Evolutionary conservation across 2,329 filamentous ascomycete species (phyloP).

Genomic region (Dothistroma pini): DNA sequence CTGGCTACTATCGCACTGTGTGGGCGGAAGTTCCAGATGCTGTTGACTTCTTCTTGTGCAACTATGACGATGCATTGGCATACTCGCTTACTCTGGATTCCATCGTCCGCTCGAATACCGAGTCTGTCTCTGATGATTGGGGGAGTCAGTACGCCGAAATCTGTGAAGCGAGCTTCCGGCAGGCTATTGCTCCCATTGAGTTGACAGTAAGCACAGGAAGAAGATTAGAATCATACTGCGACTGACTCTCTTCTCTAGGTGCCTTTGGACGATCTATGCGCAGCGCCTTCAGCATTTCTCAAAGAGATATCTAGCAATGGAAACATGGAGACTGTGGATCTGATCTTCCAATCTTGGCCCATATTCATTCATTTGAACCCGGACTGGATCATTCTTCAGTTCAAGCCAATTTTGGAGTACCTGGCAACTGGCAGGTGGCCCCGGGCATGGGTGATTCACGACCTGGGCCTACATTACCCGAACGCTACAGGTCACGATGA

Average conservation of each 20-base stretch:
- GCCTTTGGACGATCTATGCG: slow-evolving; percentile 18
- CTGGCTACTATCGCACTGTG: slow-evolving; percentile 25
- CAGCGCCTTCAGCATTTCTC: slow-evolving; percentile 42
- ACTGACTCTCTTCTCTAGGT: slow-evolving; percentile 11
- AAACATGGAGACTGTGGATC: slow-evolving; percentile 34
- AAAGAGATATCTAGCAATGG: slow-evolving; percentile 53
- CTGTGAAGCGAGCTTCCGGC: slow-evolving; percentile 27
- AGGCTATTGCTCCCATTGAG: slow-evolving; percentile 29
- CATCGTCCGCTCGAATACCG: slow-evolving; percentile 21
- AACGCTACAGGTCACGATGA: slow-evolving; percentile 30
- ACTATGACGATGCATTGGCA: slow-evolving; percentile 16
- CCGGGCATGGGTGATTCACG: slow-evolving; percentile 24
- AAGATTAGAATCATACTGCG: background rate
- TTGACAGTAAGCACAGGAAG: slow-evolving; percentile 18
- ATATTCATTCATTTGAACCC: slow-evolving; percentile 31
- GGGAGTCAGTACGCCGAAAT: slow-evolving; percentile 30
- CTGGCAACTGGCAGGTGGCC: slow-evolving; percentile 26
- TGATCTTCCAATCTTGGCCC: slow-evolving; percentile 33
- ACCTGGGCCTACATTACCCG: slow-evolving; percentile 26
- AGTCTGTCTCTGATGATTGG: slow-evolving; percentile 23
- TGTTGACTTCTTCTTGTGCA: slow-evolving; percentile 21
- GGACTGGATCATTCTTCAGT: slow-evolving; percentile 21
- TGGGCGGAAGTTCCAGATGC: slow-evolving; percentile 24
- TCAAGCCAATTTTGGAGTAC: slow-evolving; percentile 24
- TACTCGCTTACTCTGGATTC: slow-evolving; percentile 22